Evolutionary conservation across 1,284 basidiomycete genomes (phyloP), one percentile per base, ranked within the genome.

Genomic region (Cryptococcus floricola): DNA sequence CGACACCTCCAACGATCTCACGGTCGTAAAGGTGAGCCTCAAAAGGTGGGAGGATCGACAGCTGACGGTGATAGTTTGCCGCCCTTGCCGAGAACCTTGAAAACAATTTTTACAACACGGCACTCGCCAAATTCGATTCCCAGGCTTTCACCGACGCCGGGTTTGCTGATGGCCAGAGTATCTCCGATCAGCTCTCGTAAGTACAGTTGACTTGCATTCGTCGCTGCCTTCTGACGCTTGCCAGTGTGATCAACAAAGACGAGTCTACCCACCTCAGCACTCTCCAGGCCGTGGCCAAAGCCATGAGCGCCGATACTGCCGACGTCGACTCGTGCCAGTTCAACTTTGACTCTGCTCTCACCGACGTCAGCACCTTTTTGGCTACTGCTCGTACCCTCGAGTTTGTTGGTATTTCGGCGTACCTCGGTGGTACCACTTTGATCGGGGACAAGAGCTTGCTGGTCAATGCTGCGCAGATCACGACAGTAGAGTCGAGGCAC

Each of bases 61-160:
- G 16, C 27, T 34, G 37, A 25, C 13, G 5, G 16, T 42, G n/a
- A 19, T 38, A 85, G 70, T 89, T 90, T 64, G 87, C 87, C 39
- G 79, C 84, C 68, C 83, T 87, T 44, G 79, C 89, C 45, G 87
- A 90, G 74, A 82, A 85, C 60, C 79, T 90, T 27, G 88, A 90
- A 73, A 81, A 80, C 27, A 66, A 77, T 43, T 90, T 89, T 71
- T 91, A 91, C 75, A 62, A 77, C 5, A 79, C 87, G 63, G 88
- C 83, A 5, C 78, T 91, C 25, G 56, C 73, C 27, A 85, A 84
- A 64, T 91, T 91, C 80, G 76, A 82, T 62, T 73, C 80, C 18
- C 70, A 81, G 8, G 86, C 87, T 71, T 89, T 90, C 73, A 76
- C 74, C 10, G 57, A 73, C 12, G 88, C 87, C 54, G 89, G 89